phyloP scores from a whole-genome alignment of 306 rosid species.

The Cicer yamashitae region DNA sequence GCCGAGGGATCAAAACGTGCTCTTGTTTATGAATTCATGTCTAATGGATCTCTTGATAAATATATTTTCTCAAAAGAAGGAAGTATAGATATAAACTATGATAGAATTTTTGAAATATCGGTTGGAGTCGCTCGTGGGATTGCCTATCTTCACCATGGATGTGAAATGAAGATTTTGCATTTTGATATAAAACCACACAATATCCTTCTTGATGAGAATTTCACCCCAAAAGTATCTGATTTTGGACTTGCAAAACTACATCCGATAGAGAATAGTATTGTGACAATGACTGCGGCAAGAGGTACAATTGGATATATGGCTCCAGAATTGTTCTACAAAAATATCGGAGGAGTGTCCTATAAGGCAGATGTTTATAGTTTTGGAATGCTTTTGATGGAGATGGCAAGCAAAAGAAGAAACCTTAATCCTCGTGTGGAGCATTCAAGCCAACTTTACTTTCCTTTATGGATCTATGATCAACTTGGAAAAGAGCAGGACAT shows the following conservation, averaged over 20 bases:
- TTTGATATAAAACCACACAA: conserved; percentile 46
- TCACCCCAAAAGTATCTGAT: conserved; percentile 39
- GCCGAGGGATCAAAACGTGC: conserved; percentile 2
- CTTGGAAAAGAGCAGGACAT: not conserved
- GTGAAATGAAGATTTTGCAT: conserved; percentile 46
- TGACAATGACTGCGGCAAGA: conserved; percentile 37
- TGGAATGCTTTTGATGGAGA: conserved; percentile 44
- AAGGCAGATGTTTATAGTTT: conserved; percentile 40
- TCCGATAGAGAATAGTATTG: conserved; percentile 16
- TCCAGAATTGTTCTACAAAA: conserved; percentile 26
- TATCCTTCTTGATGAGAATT: conserved; percentile 20
- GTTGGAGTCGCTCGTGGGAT: conserved; percentile 46
- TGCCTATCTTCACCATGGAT: conserved; percentile 39
- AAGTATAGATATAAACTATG: not conserved
- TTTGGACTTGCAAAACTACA: conserved; percentile 45
- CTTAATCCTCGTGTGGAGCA: not conserved
- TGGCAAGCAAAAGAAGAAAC: conserved; percentile 29
- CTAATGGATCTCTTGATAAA: conserved; percentile 15
- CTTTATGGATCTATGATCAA: conserved; percentile 37
- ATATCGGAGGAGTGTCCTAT: conserved; percentile 17
- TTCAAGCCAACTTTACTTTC: conserved; percentile 48
- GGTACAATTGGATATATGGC: conserved; percentile 38
- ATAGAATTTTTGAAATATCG: conserved; percentile 16
- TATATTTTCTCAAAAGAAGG: not conserved
- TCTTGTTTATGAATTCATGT: not conserved